Evolutionary conservation across 179 eudicot genomes (phyloP).

Genomic region (Pouteria campechiana): DNA sequence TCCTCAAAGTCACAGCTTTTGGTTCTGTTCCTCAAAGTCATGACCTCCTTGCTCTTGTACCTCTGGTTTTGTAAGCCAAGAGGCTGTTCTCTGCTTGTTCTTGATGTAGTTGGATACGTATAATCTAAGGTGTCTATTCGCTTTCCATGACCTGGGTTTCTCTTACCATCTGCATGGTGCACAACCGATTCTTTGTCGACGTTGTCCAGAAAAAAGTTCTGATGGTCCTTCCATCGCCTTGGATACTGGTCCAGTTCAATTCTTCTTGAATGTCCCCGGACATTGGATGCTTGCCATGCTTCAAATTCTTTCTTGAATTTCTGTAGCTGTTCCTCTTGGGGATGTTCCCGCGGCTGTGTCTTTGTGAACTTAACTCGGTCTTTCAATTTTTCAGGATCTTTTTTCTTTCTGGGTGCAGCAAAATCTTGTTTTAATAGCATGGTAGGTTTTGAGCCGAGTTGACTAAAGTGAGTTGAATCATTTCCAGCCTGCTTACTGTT

Average conservation of each 20-base stretch:
- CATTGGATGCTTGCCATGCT: conserved; percentile 92
- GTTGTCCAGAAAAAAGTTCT: too few species aligned
- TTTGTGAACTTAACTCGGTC: conserved; percentile 26
- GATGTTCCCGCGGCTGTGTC: conserved; percentile 74
- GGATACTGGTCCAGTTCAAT: conserved; percentile 50
- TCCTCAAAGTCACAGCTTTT: conserved; percentile 31
- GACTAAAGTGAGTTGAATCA: conserved; percentile 17
- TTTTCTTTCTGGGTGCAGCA: conserved; percentile 15
- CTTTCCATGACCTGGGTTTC: conserved; percentile 20
- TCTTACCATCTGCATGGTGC: conserved; percentile 34
- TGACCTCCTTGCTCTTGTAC: conserved; percentile 23
- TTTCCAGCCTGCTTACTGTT: conserved; percentile 5
- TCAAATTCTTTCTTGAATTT: conserved; percentile 91
- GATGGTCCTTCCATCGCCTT: conserved; percentile 62
- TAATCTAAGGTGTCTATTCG: conserved; percentile 14
- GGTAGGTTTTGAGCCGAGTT: conserved; percentile 27
- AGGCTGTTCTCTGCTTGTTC: conserved; percentile 16
- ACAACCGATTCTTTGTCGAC: conserved; percentile 75
- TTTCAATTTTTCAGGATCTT: conserved; percentile 27
- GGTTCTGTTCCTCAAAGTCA: conserved; percentile 24
- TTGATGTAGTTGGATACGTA: too few species aligned
- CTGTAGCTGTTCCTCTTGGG: conserved; percentile 95
- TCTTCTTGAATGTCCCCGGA: conserved; percentile 65
- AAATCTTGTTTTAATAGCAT: conserved; percentile 18
- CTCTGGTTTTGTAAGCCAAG: conserved; percentile 9